Evolutionary conservation across 2,329 filamentous ascomycete genomes (phyloP), one percentile per base, ranked within the genome.

Genomic region (Fusarium avenaceum): DNA sequence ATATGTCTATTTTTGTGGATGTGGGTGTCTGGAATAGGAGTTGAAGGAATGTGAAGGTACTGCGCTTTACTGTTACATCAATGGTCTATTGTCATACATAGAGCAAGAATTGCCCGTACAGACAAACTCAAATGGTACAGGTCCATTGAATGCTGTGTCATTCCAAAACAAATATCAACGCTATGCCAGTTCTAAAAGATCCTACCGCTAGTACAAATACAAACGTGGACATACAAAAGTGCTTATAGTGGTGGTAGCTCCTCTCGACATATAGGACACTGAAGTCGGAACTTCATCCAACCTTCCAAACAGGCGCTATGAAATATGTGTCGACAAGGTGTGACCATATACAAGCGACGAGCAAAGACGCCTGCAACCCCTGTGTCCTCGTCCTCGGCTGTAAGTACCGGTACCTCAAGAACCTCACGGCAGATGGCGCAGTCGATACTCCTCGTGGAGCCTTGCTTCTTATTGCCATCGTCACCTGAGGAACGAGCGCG

Each of bases 241-340:
- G 13, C 53, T 82, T 85, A 97, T 76, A 97, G 80, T 43, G 94
- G 93, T 51, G 95, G 95, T 74, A 98, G 79, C 61, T 92, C 90
- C 81, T 97, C 94, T 71, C 96, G 86, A 80, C 96, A 98, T 70
- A 97, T 97, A 1, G 96, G 96, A 80, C 96, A 99, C 81, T 97
- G 93, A 74, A 99, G 80, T 59, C 95, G 83, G 77, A 96, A 94
- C 76, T 92, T 87, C 92, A 99, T 96, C 96, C 96, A 98, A 39
- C 93, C 94, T 80, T 98, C 95, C 71, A 99, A 81, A 79, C 96
- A 99, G 32, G 86, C 84, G 57, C 90, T 96, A 77, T 99, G 96
- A 77, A 99, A 99, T 48, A 98, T 94, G 81, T 99, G 96, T 56
- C 94, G 85, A 79, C 96, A 99, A 47, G 96, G 96, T 58, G 96